These are phyloP conservation scores for Papilionanthe hybrid DNA, from an alignment of 116 monocot genomes.

Conservation along the genomic window DNA sequence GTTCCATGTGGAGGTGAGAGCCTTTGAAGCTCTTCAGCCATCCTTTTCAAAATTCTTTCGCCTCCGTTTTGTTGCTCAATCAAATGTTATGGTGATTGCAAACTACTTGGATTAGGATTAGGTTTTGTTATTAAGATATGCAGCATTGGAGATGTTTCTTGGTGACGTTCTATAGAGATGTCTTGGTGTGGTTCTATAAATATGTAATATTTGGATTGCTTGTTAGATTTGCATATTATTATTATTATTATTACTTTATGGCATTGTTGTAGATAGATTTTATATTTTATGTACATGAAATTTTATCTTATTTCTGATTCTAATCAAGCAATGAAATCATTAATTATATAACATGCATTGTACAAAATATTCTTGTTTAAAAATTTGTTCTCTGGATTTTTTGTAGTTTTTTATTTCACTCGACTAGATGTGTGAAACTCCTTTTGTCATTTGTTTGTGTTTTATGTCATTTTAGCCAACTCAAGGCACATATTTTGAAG, in stretches of 20 bases:
- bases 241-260: not conserved
- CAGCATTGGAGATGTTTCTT: not conserved
- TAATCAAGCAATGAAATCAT: too few relatives aligned
- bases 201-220: not conserved
- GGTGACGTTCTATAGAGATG: not conserved
- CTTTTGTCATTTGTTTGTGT: too few relatives aligned
- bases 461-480: too few relatives aligned
- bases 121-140: not conserved
- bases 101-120: constrained; percentile 1
- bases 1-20: not conserved
- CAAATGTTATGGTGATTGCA: not conserved
- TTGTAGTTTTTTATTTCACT: too few relatives aligned
- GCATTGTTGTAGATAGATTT: not conserved
- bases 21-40: not conserved
- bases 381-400: too few relatives aligned
- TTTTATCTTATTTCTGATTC: too few relatives aligned
- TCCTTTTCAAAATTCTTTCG: not conserved
- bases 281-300: constrained; percentile 2
- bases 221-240: not conserved
- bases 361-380: too few relatives aligned
- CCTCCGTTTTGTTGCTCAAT: not conserved
- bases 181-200: not conserved
- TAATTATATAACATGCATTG: too few relatives aligned
- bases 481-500: too few relatives aligned
- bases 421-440: too few relatives aligned